Evolutionary conservation across 2,329 filamentous ascomycete genomes (phyloP).

Genomic region (Cordyceps farinosa): DNA sequence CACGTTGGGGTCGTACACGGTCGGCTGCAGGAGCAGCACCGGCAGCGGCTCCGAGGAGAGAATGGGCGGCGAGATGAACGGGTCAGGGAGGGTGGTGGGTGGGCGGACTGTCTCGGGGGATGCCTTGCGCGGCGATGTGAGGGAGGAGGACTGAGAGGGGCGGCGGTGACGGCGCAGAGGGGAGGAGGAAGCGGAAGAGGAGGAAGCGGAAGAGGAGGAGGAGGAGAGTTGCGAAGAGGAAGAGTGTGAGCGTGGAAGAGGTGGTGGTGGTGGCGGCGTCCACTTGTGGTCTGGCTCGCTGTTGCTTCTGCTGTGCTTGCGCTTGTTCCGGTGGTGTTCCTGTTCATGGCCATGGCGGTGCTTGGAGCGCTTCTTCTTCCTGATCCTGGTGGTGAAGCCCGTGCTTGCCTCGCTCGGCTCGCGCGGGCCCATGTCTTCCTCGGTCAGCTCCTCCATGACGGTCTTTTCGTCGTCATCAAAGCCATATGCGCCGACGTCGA

Average conservation of each 20-base stretch:
- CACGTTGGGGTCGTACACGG: constrained; percentile 49
- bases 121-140: constrained; percentile 24
- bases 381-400: constrained; percentile 45
- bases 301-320: constrained; percentile 28
- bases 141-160: not conserved
- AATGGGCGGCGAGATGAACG: constrained; percentile 49
- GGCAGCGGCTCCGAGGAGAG: constrained; percentile 47
- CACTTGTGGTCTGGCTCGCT: constrained; percentile 24
- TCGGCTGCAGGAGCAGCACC: constrained; percentile 54
- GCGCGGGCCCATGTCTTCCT: constrained; percentile 30
- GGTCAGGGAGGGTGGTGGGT: constrained; percentile 29
- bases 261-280: constrained; percentile 17
- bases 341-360: constrained; percentile 32
- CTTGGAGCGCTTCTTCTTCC: constrained; percentile 41
- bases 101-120: constrained; percentile 27
- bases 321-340: constrained; percentile 24
- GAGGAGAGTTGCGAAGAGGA: constrained; percentile 20
- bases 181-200: constrained; percentile 17
- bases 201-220: not conserved
- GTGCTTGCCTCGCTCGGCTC: constrained; percentile 28
- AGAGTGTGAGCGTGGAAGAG: constrained; percentile 11
- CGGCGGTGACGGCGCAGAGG: constrained; percentile 14
- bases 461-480: constrained; percentile 34
- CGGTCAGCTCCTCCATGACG: constrained; percentile 30
- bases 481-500: constrained; percentile 38